phyloP scores from a whole-genome alignment of 306 rosid species.

The Medicago lupulina region DNA sequence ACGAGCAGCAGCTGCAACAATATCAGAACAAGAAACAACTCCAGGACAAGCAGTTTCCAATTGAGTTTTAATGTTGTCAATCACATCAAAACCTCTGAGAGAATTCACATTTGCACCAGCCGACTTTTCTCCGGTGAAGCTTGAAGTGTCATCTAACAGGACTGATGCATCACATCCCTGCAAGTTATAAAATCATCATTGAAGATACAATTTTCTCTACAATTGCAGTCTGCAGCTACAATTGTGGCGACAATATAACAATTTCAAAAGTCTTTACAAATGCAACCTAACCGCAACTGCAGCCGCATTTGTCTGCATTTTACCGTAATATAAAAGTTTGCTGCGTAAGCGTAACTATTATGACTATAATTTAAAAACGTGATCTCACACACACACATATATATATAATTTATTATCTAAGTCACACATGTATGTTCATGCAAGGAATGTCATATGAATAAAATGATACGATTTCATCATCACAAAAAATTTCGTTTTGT shows the following conservation, averaged over 20 bases:
- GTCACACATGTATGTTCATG: conserved; percentile 4
- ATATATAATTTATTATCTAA: not conserved
- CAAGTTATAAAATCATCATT: not conserved
- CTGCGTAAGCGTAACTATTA: not conserved
- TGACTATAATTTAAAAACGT: not conserved
- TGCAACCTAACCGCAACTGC: too few species aligned
- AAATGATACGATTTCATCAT: not conserved
- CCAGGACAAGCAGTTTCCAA: conserved; percentile 69
- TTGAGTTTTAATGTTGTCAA: conserved; percentile 64
- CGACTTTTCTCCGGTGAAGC: conserved; percentile 71
- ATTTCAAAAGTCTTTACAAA: too few species aligned
- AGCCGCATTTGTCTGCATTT: not conserved
- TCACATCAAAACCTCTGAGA: conserved; percentile 69
- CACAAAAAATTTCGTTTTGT: too few species aligned
- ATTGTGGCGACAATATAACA: too few species aligned
- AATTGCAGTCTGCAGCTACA: too few species aligned
- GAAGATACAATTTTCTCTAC: not conserved
- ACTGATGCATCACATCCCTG: conserved; percentile 87
- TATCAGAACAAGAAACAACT: conserved; percentile 77
- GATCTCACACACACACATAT: too few species aligned
- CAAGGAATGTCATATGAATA: conserved; percentile 15
- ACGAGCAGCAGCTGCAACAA: conserved; percentile 69
- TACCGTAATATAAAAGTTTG: too few species aligned
- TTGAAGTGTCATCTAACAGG: conserved; percentile 68
- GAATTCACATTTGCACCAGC: conserved; percentile 66